Percentiles rank a stretch among this genome's conserved stretches.
Evolutionary conservation across 495 filamentous ascomycete species (phyloP).

Genomic region (Penicillium subrubescens): DNA sequence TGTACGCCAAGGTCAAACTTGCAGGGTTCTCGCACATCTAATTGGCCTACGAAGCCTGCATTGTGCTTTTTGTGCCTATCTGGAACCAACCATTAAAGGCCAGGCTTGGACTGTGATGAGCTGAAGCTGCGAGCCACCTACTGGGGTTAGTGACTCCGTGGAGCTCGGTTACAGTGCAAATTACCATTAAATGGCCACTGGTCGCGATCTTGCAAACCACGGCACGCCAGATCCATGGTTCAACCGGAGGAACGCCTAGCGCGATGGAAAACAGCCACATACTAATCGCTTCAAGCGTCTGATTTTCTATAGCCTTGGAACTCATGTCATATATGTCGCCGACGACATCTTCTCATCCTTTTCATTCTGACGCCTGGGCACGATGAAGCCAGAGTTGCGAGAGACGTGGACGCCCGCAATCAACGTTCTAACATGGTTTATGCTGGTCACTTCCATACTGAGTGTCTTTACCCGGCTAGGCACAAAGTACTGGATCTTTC

Average conservation of each 20-base stretch:
- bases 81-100: background rate
- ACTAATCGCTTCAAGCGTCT: background rate
- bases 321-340: background rate
- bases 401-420: conserved; percentile 22
- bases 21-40: background rate
- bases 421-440: conserved; percentile 23
- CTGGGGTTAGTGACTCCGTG: background rate
- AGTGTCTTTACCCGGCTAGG: conserved; percentile 22
- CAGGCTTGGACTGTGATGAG: background rate
- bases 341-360: background rate
- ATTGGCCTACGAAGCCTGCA: background rate
- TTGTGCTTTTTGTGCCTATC: background rate
- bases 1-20: background rate
- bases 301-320: background rate
- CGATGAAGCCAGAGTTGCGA: conserved; percentile 18
- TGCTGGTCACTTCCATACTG: conserved; percentile 20
- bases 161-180: background rate
- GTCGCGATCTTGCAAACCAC: background rate
- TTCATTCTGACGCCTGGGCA: background rate
- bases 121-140: background rate
- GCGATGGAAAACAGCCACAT: background rate
- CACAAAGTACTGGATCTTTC: conserved; percentile 21
- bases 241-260: background rate
- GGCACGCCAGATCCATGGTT: background rate
- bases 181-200: background rate